phyloP scores from a whole-genome alignment of 169 alveolate species.

The Haemoproteus tartakovskyi region DNA sequence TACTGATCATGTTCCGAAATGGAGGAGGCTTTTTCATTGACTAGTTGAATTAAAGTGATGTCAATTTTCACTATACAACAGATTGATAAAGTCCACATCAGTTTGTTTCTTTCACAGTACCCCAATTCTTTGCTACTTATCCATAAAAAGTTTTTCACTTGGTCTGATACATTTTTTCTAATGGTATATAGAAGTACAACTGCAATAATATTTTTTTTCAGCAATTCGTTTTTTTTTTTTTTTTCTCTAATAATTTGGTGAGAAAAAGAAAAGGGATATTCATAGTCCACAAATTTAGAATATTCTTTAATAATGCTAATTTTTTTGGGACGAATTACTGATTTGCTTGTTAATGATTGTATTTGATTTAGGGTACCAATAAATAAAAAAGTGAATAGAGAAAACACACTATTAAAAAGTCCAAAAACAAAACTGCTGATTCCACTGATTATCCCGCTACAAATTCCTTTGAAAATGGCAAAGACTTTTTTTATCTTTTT shows the following conservation, averaged over 20 bases:
- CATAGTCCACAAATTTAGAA: slow-evolving; percentile 73
- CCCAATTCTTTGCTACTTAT: slow-evolving; percentile 59
- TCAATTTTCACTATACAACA: slow-evolving; percentile 43
- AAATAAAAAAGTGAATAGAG: slow-evolving; percentile 69
- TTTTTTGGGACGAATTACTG: slow-evolving; percentile 75
- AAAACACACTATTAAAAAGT: slow-evolving; percentile 66
- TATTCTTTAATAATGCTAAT: slow-evolving; percentile 65
- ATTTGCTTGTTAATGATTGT: slow-evolving; percentile 75
- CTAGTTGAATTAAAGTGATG: slow-evolving; percentile 31
- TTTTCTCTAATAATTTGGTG: slow-evolving; percentile 65
- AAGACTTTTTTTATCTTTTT: slow-evolving; percentile 28
- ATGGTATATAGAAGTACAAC: slow-evolving; percentile 55
- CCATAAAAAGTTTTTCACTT: slow-evolving; percentile 52
- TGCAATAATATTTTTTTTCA: slow-evolving; percentile 73
- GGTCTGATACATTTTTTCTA: slow-evolving; percentile 18
- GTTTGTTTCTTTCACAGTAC: slow-evolving; percentile 51
- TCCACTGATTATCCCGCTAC: slow-evolving; percentile 56
- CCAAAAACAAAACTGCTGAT: slow-evolving; percentile 69
- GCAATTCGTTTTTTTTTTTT: slow-evolving; percentile 64
- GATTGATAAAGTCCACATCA: slow-evolving; percentile 39
- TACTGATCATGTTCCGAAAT: too few relatives aligned
- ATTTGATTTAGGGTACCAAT: slow-evolving; percentile 78
- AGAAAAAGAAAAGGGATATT: slow-evolving; percentile 77
- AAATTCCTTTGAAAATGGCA: slow-evolving; percentile 18
- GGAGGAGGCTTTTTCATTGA: slow-evolving; percentile 5